Evolutionary conservation across 768 basidiomycete genomes (phyloP).

Genomic region (Lentinula detonsa): DNA sequence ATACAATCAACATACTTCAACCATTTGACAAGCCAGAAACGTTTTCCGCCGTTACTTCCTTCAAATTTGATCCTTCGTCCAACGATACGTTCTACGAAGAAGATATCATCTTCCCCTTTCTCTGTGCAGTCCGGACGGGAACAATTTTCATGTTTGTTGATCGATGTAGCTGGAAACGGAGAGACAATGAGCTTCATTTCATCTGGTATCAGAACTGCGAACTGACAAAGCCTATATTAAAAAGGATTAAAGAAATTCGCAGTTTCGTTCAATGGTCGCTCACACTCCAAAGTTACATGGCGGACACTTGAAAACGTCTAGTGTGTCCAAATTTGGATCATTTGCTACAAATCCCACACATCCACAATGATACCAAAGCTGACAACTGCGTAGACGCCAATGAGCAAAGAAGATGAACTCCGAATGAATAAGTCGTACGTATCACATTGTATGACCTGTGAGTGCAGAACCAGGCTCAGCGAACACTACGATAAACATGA

Average conservation of each 20-base stretch:
- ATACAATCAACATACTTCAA: neutral
- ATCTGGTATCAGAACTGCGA: neutral
- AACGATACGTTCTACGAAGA: slow-evolving; percentile 1
- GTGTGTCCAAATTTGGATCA: neutral
- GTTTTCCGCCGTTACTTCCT: neutral
- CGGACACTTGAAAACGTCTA: neutral
- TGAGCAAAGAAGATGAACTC: neutral
- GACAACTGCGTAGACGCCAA: neutral
- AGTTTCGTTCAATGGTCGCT: neutral
- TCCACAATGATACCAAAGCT: slow-evolving; percentile 4
- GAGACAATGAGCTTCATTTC: neutral
- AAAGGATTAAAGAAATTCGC: neutral
- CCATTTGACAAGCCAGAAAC: slow-evolving; percentile 5
- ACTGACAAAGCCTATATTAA: neutral
- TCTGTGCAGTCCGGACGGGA: neutral
- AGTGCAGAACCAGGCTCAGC: neutral
- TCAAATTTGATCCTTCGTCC: neutral
- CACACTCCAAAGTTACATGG: neutral
- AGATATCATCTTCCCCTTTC: neutral
- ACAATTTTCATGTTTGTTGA: neutral
- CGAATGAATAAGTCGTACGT: neutral
- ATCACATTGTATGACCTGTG: neutral
- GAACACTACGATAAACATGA: neutral
- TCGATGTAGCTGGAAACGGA: neutral
- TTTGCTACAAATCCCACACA: slow-evolving; percentile 1